These are phyloP conservation scores for Blastocystis sp. DNA, from an alignment of 352 stramenopile species.

Conservation along the genomic window DNA sequence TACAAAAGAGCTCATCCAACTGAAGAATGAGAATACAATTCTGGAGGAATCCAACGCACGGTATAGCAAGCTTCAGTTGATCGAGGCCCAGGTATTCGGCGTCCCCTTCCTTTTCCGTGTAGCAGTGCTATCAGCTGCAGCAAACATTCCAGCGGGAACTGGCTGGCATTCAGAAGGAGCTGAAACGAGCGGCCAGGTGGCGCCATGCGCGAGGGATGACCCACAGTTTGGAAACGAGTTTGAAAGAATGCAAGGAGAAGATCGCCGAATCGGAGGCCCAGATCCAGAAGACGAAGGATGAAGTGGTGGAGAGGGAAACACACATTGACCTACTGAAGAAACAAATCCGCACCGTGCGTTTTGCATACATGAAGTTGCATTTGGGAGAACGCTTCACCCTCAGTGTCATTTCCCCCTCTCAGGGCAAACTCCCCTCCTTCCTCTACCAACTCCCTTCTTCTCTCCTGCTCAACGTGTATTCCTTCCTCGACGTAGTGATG, in stretches of 20 bases:
- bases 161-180: neutral
- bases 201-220: neutral
- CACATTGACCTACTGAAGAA: neutral
- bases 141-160: slow-evolving; percentile 46
- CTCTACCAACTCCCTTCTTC: neutral
- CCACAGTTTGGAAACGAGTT: slow-evolving; percentile 3
- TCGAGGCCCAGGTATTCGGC: slow-evolving; percentile 15
- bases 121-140: slow-evolving; percentile 48
- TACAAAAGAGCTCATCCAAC: slow-evolving; percentile 18
- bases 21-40: slow-evolving; percentile 48
- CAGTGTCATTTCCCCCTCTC: slow-evolving; percentile 38
- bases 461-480: neutral
- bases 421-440: neutral
- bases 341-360: slow-evolving; percentile 11
- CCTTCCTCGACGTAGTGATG: slow-evolving; percentile 19
- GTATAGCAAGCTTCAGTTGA: slow-evolving; percentile 49
- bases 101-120: neutral
- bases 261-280: neutral
- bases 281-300: neutral
- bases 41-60: slow-evolving; percentile 48
- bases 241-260: slow-evolving; percentile 6
- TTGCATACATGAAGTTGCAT: slow-evolving; percentile 36
- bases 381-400: neutral
- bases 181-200: neutral
- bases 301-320: neutral